Conservation (phyloP, 306 rosid genomes). For the Cicer yamashitae region DNA sequence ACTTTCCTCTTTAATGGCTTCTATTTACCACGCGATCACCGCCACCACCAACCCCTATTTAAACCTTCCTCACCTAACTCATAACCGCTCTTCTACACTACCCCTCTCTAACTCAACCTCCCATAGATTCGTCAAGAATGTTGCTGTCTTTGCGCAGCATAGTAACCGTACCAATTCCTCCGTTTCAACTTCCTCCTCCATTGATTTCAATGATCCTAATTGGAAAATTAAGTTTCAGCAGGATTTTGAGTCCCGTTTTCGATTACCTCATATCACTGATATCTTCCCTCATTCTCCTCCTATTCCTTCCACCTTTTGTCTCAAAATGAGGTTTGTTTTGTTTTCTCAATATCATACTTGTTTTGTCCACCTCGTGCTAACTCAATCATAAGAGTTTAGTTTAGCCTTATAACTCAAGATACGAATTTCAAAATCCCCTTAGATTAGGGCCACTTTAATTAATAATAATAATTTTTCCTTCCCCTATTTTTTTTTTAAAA, state of each 20-base stretch:
- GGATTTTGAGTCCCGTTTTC: conserved; percentile 78
- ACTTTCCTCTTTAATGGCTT: conserved; percentile 56
- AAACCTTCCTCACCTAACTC: conserved; percentile 42
- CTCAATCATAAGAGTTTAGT: no score
- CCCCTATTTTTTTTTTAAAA: no score
- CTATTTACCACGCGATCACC: conserved; percentile 64
- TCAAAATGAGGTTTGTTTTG: conserved; percentile 77
- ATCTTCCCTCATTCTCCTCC: conserved; percentile 62
- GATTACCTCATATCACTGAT: conserved; percentile 83
- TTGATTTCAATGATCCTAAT: conserved; percentile 83
- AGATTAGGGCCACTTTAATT: no score
- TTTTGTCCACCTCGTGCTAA: no score
- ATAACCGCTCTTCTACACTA: conserved; percentile 34
- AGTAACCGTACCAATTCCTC: conserved; percentile 24
- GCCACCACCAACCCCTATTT: conserved; percentile 42
- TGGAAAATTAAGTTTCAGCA: conserved; percentile 83
- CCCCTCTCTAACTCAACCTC: conserved; percentile 30
- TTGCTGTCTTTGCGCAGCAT: conserved; percentile 43
- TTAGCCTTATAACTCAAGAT: no score
- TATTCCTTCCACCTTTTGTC: conserved; percentile 96
- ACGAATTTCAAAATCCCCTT: no score
- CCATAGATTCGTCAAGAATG: conserved; percentile 23
- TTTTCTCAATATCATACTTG: not conserved
- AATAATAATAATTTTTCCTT: no score
- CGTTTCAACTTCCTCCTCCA: conserved; percentile 1